Conservation (phyloP, 148 eudicot species). For the Chenopodium suecicum region DNA sequence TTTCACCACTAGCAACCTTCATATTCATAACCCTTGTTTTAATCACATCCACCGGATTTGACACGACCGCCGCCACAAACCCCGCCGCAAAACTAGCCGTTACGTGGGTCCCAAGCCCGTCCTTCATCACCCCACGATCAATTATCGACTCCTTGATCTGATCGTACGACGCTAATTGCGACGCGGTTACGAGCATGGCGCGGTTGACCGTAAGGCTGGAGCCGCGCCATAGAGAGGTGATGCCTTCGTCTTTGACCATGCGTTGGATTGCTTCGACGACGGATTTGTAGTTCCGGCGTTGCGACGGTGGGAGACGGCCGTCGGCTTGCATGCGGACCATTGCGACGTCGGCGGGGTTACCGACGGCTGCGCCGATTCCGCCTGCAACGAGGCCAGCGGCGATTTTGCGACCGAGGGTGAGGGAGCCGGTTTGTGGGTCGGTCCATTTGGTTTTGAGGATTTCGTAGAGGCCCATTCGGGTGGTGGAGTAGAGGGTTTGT, state of each 20-base stretch:
- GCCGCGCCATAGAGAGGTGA: slow-evolving; percentile 76
- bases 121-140: slow-evolving; percentile 54
- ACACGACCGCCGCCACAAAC: slow-evolving; percentile 83
- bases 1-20: slow-evolving; percentile 57
- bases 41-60: slow-evolving; percentile 90
- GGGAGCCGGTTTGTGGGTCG: slow-evolving; percentile 44
- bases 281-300: slow-evolving; percentile 72
- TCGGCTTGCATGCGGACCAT: slow-evolving; percentile 99
- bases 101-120: slow-evolving; percentile 85
- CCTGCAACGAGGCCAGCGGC: slow-evolving; percentile 80
- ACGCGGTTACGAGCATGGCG: slow-evolving; percentile 88
- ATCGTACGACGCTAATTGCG: slow-evolving; percentile 85
- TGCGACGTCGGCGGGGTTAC: slow-evolving; percentile 92
- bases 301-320: slow-evolving; percentile 65
- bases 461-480: slow-evolving; percentile 86
- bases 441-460: slow-evolving; percentile 63
- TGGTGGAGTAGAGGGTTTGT: slow-evolving; percentile 78
- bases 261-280: slow-evolving; percentile 63
- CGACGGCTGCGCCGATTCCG: slow-evolving; percentile 87
- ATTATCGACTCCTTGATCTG: slow-evolving; percentile 63
- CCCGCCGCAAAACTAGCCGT: slow-evolving; percentile 88
- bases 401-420: slow-evolving; percentile 53
- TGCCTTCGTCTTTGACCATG: slow-evolving; percentile 62
- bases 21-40: slow-evolving; percentile 92
- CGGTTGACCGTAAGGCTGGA: slow-evolving; percentile 89